phyloP scores from a whole-genome alignment of 257 asterid species.

The Capsicum baccatum region DNA sequence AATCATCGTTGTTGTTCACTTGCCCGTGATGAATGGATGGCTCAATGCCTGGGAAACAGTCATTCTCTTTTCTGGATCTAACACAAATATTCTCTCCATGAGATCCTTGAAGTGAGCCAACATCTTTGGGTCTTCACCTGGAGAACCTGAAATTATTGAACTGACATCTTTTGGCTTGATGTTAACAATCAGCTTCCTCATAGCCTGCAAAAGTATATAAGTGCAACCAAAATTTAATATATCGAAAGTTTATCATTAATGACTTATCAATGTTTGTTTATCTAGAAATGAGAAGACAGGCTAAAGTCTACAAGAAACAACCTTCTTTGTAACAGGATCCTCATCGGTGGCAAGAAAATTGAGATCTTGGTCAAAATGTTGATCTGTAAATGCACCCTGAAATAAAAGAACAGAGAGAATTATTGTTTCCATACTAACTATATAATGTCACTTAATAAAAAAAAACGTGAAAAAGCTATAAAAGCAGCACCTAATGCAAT shows the following conservation, averaged over 20 bases:
- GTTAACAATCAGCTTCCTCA: conserved; percentile 76
- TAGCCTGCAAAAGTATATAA: conserved; percentile 57
- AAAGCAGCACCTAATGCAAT: not conserved
- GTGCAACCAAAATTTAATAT: conserved; percentile 11
- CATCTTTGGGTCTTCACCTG: conserved; percentile 97
- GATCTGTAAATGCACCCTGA: conserved; percentile 86
- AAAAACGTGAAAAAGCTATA: not conserved
- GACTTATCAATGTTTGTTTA: conserved; percentile 26
- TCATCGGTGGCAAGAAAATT: conserved; percentile 94
- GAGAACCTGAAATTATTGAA: conserved; percentile 69
- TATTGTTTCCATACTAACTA: not conserved
- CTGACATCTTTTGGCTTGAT: conserved; percentile 95
- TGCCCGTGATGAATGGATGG: conserved; percentile 99
- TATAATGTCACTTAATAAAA: not conserved
- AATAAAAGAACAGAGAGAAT: conserved; percentile 31
- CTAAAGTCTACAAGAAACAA: conserved; percentile 32
- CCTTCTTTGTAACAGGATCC: conserved; percentile 97
- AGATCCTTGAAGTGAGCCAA: conserved; percentile 89
- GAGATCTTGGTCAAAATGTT: conserved; percentile 87
- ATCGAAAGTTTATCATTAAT: conserved; percentile 7
- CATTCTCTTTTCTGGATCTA: conserved; percentile 97
- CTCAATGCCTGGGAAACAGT: conserved; percentile 93
- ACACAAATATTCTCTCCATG: conserved; percentile 80
- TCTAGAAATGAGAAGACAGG: not conserved
- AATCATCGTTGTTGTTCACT: conserved; percentile 90